Evolutionary conservation across 192 early-diverging fungal genomes (phyloP), one percentile per base, ranked within the genome.

Genomic region (Mortierella antarctica): DNA sequence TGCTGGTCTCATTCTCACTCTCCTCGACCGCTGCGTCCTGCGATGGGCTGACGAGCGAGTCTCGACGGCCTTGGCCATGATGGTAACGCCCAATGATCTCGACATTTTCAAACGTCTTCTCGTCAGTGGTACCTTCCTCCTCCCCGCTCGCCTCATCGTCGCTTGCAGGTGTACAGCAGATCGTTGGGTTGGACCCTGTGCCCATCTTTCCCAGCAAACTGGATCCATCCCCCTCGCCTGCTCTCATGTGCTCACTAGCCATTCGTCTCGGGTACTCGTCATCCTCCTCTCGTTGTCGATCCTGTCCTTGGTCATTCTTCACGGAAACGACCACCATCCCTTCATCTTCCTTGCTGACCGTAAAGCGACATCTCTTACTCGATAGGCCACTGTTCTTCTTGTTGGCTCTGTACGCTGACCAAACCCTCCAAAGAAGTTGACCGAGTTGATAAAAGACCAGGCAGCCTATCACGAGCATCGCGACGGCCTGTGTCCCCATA

Each of bases 151-250:
- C 59, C 6, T 71, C 76, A 40, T 71, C 70, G 20, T 80, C 76
- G 45, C 65, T 71, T 0, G 76, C 69, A 23, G 76, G 65, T 4
- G 64, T 71, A 21, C 59, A 71, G 7, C 44, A 59, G 7, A 71
- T 72, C 18, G 50, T 71, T 2, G 76, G 76, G 17, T 80, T 80
- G 15, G 68, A 59, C 13, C 70, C 65, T 51, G 71, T 71, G 7
- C 76, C 70, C 70, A 80, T 80, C 76, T 71, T 80, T 0, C 76
- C 76, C 4, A 80, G 58, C 13, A 80, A 54, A 18, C 64, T 71
- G 20, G 76, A 62, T 14, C 71, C 56, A 21, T 70, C 71, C 7
- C 63, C 64, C 8, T 55, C 46, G 10, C 41, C 23, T 10, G 39
- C 7, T 4, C 65, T 44, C 9, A 52, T 46, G 13, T 47, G 57